Evolutionary conservation across 345 rosid species (phyloP).

Genomic region (Rhodomyrtus tomentosa): DNA sequence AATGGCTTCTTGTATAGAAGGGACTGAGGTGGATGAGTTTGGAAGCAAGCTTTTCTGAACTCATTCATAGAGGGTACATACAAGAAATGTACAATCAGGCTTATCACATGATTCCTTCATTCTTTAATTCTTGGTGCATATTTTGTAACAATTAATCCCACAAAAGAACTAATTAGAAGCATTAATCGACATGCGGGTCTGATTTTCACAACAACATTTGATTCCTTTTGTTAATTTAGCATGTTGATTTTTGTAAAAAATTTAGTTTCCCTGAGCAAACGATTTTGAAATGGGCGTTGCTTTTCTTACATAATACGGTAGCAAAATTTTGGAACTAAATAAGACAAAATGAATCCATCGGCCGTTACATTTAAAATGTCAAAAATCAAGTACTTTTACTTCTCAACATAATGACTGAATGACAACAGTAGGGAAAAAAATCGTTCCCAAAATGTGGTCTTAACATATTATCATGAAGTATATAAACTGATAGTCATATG

Average conservation of each 20-base stretch:
- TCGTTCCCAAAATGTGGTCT: neutral
- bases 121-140: neutral
- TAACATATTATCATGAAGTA: neutral
- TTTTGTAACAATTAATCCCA: neutral
- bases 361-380: neutral
- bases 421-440: neutral
- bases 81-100: neutral
- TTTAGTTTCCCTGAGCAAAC: neutral
- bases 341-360: neutral
- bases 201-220: neutral
- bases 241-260: neutral
- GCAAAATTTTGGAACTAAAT: neutral
- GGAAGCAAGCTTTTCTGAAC: constrained; percentile 33
- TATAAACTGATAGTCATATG: neutral
- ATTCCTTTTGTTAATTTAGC: neutral
- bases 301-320: neutral
- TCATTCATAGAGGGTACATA: neutral
- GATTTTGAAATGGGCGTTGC: neutral
- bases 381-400: neutral
- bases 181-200: neutral
- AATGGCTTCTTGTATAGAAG: neutral
- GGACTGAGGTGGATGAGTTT: constrained; percentile 17
- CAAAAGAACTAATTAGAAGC: neutral
- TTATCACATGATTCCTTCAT: neutral
- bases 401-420: neutral